Evolutionary conservation across 192 early-diverging fungal genomes (phyloP), one percentile per base, ranked within the genome.

Genomic region (Backusella macrospora): DNA sequence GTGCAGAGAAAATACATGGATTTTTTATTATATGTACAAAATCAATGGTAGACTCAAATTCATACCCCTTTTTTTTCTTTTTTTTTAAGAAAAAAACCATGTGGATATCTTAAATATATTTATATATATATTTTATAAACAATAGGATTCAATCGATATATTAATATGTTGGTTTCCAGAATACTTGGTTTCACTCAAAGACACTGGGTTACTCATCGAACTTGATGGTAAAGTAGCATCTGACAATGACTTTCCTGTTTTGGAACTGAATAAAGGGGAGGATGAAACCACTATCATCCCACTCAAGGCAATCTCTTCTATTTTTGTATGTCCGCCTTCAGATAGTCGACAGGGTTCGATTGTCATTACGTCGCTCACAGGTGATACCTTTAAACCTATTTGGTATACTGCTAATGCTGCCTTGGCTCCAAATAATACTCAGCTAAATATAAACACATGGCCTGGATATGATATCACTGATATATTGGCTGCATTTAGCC

Each of bases 121-220:
- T 49, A 49, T 49, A 6, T 10, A 43, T 43, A 6, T 34, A 37
- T 67, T 15, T 6, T 15, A 21, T 39, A 39, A 44, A 46, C 7
- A 39, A 48, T 12, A 47, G 23, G 21, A 49, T 45, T 34, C 39
- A 38, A 29, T 47, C 0, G 44, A 71, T 21, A 10, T 66, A 37
- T 68, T 71, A 23, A 23, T 73, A 4, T 44, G 59, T 47, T 78
- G 76, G 76, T 63, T 78, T 8, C 76, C 76, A 5, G 65, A 78
- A 65, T 48, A 78, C 48, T 38, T 73, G 3, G 70, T 78, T n/a
- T 66, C 68, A 37, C 15, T 65, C 38, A 21, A 59, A 0, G 76
- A 78, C n/a, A 39, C 63, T 48, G 55, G 63, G 7, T 64, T 40
- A 14, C 23, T 78, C 1, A 29, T 64, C 3, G 23, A 38, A 10